These are phyloP conservation scores for Magnolia officinalis DNA, from an alignment of 164 flowering plant species.

Conservation along the genomic window DNA sequence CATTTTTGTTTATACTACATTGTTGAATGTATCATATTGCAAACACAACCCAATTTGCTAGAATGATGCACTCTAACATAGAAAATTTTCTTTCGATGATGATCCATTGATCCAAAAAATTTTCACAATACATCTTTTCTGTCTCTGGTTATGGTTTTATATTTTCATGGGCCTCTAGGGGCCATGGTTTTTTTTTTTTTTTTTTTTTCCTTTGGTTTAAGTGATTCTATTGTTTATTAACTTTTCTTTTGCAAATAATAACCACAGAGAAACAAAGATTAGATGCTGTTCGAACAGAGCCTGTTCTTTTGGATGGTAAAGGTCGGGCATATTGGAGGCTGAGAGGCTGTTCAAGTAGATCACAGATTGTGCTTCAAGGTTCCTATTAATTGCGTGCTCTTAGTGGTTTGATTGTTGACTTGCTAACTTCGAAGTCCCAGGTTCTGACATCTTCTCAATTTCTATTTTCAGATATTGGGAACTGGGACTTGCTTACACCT, in stretches of 20 bases:
- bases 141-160: too few relatives aligned
- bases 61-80: too few relatives aligned
- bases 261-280: conserved; percentile 34
- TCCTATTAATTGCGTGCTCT: conserved; percentile 3
- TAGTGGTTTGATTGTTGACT: background rate
- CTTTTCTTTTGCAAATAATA: background rate
- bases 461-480: conserved; percentile 24
- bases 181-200: too few relatives aligned
- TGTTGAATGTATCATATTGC: too few relatives aligned
- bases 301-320: conserved; percentile 40
- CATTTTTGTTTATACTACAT: too few relatives aligned
- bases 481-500: conserved; percentile 14
- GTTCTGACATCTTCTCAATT: background rate
- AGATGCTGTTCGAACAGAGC: conserved; percentile 65
- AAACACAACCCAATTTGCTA: too few relatives aligned
- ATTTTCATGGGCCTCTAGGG: too few relatives aligned
- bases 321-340: conserved; percentile 72
- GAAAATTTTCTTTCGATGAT: too few relatives aligned
- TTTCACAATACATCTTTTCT: too few relatives aligned
- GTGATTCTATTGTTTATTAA: background rate
- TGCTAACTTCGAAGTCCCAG: background rate
- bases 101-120: too few relatives aligned
- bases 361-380: conserved; percentile 66
- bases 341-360: conserved; percentile 28
- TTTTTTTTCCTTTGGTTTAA: background rate